Evolutionary conservation across 2,329 filamentous ascomycete genomes (phyloP).

Genomic region (Neopestalotiopsis sp.): DNA sequence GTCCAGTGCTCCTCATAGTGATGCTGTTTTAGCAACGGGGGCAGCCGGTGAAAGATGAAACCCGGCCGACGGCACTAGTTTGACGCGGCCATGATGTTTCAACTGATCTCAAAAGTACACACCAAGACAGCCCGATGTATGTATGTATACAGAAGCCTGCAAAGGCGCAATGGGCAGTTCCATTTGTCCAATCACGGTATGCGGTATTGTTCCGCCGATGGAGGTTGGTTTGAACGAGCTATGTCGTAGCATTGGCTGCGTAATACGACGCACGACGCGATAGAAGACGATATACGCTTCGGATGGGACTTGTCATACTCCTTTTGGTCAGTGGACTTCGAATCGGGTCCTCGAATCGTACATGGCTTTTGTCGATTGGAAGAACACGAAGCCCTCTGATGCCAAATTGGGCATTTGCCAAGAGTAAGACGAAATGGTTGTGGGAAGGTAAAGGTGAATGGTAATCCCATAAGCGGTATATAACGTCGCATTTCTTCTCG

Average conservation of each 20-base stretch:
- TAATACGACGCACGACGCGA: background rate
- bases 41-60: slow-evolving; percentile 7
- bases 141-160: background rate
- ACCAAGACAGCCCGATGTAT: background rate
- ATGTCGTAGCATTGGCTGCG: background rate
- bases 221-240: background rate
- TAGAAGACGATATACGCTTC: background rate
- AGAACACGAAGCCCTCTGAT: background rate
- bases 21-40: background rate
- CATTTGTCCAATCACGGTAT: background rate
- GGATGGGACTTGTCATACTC: background rate
- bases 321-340: background rate
- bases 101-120: slow-evolving; percentile 4
- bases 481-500: slow-evolving; percentile 1
- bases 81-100: slow-evolving; percentile 7
- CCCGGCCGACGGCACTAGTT: slow-evolving; percentile 12
- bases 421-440: background rate
- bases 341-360: background rate
- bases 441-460: background rate
- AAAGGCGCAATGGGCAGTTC: background rate
- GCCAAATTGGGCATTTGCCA: slow-evolving; percentile 7
- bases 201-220: background rate
- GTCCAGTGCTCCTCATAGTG: background rate
- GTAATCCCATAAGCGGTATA: slow-evolving; percentile 2
- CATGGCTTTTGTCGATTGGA: background rate